These are phyloP conservation scores for Paspalum vaginatum DNA, from an alignment of 176 grass and related monocot species.

Conservation along the genomic window DNA sequence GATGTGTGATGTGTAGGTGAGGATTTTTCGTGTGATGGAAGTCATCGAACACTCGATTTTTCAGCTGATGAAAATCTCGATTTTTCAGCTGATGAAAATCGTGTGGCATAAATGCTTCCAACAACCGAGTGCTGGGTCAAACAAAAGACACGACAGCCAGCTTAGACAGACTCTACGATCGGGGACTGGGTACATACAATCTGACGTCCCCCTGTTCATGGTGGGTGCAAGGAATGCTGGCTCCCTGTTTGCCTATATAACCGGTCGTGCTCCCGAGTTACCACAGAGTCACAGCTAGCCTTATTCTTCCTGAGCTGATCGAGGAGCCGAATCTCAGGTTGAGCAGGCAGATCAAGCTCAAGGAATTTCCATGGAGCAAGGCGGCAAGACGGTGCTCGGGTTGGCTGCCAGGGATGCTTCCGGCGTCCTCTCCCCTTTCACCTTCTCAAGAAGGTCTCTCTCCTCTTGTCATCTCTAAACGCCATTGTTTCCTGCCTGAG, in stretches of 20 bases:
- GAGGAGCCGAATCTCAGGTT: not conserved
- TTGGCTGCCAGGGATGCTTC: slow-evolving; percentile 69
- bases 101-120: too few species aligned
- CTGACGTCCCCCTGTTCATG: slow-evolving; percentile 14
- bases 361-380: slow-evolving; percentile 33
- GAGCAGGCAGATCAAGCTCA: not conserved
- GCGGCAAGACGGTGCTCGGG: slow-evolving; percentile 39
- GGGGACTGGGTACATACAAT: not conserved
- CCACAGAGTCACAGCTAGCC: not conserved
- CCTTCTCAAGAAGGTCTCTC: slow-evolving; percentile 65
- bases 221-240: too few species aligned
- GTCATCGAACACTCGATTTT: too few species aligned
- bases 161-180: too few species aligned
- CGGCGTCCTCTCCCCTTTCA: slow-evolving; percentile 62
- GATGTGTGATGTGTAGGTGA: too few species aligned
- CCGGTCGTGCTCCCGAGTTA: not conserved
- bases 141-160: too few species aligned
- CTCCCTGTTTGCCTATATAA: not conserved
- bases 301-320: not conserved
- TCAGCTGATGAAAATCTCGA: too few species aligned
- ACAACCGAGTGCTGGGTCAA: too few species aligned
- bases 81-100: too few species aligned
- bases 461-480: not conserved
- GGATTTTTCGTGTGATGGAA: too few species aligned
- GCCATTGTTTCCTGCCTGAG: not conserved